Conservation (phyloP, 805 yeast species). For the Monosporozyma unispora region DNA sequence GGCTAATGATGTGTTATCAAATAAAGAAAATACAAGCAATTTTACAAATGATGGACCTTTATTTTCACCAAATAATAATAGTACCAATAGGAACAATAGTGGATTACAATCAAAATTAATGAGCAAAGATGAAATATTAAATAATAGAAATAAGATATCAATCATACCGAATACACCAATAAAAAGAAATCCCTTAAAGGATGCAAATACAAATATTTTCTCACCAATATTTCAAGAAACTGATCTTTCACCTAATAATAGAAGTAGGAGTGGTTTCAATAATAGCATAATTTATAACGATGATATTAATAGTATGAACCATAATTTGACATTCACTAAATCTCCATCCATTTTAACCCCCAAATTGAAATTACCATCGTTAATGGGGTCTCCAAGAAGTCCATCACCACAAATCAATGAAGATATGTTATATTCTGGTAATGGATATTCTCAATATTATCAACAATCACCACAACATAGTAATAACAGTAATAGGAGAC, state of each 20-base stretch:
- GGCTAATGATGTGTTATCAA: constrained; percentile 2
- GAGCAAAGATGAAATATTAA: constrained; percentile 7
- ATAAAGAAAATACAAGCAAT: constrained; percentile 6
- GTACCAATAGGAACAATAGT: not conserved
- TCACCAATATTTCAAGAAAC: constrained; percentile 11
- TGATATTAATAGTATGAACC: not conserved
- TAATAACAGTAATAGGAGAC: constrained; percentile 7
- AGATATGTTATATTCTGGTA: not conserved
- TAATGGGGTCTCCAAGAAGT: constrained; percentile 16
- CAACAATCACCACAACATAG: not conserved
- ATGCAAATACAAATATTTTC: constrained; percentile 6
- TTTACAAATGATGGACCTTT: constrained; percentile 8
- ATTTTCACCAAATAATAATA: not conserved
- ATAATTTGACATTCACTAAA: not conserved
- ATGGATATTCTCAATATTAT: not conserved
- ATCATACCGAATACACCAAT: constrained; percentile 28
- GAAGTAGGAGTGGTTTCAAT: constrained; percentile 2
- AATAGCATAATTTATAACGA: not conserved
- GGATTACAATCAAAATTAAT: constrained; percentile 26
- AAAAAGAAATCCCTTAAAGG: constrained; percentile 23
- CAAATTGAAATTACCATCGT: constrained; percentile 8
- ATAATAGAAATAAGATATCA: constrained; percentile 15
- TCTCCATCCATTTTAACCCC: constrained; percentile 17
- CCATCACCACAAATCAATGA: not conserved
- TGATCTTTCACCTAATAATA: constrained; percentile 5